Percentiles rank a stretch among this genome's conserved stretches.
These are phyloP conservation scores for Hericium erinaceus DNA, from an alignment of 768 basidiomycete genomes.

Conservation along the genomic window DNA sequence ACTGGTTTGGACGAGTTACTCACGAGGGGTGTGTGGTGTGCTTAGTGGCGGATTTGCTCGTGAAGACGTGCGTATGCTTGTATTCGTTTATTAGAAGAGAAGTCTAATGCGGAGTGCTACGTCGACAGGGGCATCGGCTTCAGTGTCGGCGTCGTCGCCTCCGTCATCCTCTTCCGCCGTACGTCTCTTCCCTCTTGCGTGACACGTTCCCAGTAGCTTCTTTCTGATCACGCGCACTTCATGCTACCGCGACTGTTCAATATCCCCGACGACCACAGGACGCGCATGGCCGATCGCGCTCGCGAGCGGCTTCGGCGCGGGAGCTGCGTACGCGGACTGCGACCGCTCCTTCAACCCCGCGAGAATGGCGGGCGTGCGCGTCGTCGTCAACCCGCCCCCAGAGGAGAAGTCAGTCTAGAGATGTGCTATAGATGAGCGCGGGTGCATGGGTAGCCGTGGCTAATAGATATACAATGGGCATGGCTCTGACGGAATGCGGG, in stretches of 20 bases:
- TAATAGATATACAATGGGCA: neutral
- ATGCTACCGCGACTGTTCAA: neutral
- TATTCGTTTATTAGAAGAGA: neutral
- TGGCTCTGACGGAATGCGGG: no score
- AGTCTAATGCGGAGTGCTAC: constrained; percentile 8
- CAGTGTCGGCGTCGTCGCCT: constrained; percentile 79
- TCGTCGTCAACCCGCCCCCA: constrained; percentile 34
- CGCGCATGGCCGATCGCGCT: constrained; percentile 89
- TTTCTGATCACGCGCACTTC: constrained; percentile 3
- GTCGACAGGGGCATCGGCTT: constrained; percentile 72
- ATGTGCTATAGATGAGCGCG: no score
- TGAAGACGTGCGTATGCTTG: constrained; percentile 64
- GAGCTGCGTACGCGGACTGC: constrained; percentile 85
- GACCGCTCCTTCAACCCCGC: constrained; percentile 91
- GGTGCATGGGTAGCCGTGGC: neutral
- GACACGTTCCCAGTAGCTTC: neutral
- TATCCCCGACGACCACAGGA: constrained; percentile 36
- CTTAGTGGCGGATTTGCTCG: constrained; percentile 69
- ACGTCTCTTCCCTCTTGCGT: constrained; percentile 26
- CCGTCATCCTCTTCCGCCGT: constrained; percentile 89
- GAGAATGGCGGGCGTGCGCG: constrained; percentile 74
- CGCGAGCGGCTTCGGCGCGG: constrained; percentile 78
- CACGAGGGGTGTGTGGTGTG: constrained; percentile 9
- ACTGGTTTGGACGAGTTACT: neutral
- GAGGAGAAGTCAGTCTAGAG: constrained; percentile 3